Percentiles rank a stretch among this genome's conserved stretches.
Evolutionary conservation across 371 early-diverging fungal genomes (phyloP).

Genomic region (Zychaea mexicana): DNA sequence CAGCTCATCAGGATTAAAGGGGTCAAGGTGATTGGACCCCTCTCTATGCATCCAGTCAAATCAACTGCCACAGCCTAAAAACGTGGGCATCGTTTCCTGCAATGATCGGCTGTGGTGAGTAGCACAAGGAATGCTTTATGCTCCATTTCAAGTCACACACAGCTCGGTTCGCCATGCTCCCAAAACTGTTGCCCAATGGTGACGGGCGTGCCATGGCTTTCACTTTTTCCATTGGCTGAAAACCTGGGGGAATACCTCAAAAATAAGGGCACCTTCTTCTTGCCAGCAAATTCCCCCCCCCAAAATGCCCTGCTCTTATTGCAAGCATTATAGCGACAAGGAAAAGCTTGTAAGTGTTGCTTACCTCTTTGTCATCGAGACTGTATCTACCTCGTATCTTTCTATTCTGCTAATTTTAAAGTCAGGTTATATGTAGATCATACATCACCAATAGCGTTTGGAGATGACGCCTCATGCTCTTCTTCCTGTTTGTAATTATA

Average conservation of each 20-base stretch:
- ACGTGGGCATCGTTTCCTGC: slow-evolving; percentile 25
- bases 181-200: slow-evolving; percentile 4
- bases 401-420: background rate
- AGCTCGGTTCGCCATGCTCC: background rate
- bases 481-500: too few species aligned
- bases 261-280: background rate
- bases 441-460: background rate
- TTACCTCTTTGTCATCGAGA: too few species aligned
- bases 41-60: slow-evolving; percentile 11
- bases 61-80: slow-evolving; percentile 21
- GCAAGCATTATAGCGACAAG: too few species aligned
- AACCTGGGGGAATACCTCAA: too few species aligned
- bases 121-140: slow-evolving; percentile 12
- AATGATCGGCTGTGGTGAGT: slow-evolving; percentile 17
- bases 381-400: too few species aligned
- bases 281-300: too few species aligned
- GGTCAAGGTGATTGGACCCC: slow-evolving; percentile 11
- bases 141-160: slow-evolving; percentile 7
- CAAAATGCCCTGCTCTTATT: too few species aligned
- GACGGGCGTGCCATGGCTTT: background rate
- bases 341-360: too few species aligned
- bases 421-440: background rate
- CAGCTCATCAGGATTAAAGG: background rate
- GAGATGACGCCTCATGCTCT: background rate
- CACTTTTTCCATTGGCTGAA: background rate